Evolutionary conservation across 2,329 filamentous ascomycete species (phyloP).

Genomic region (Sclerotiophoma versabilis): DNA sequence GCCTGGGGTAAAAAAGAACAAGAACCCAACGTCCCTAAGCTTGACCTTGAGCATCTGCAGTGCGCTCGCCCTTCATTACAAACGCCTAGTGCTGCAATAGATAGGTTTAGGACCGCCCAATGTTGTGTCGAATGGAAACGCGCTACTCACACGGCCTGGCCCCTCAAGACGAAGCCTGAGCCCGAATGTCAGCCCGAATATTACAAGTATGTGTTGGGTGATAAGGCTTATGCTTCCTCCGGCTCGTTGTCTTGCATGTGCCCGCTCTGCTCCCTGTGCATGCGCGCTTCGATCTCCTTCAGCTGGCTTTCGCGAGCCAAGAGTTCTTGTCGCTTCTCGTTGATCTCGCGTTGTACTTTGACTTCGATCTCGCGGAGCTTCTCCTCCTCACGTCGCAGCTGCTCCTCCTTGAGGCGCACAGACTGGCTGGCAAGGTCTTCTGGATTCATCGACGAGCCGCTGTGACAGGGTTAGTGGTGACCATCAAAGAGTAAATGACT

Average conservation of each 20-base stretch:
- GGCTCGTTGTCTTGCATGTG: constrained; percentile 43
- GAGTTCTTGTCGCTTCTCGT: constrained; percentile 99
- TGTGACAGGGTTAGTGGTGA: constrained; percentile 40
- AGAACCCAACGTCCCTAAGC: constrained; percentile 33
- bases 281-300: constrained; percentile 97
- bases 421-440: constrained; percentile 97
- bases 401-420: constrained; percentile 98
- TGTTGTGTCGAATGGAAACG: constrained; percentile 35
- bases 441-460: constrained; percentile 92
- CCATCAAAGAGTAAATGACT: not conserved
- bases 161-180: constrained; percentile 15
- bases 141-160: constrained; percentile 34
- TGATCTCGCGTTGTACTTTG: constrained; percentile 99
- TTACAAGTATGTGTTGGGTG: constrained; percentile 5
- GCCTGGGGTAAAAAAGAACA: constrained; percentile 42
- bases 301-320: constrained; percentile 97
- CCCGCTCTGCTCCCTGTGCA: constrained; percentile 81
- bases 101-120: constrained; percentile 31
- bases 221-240: constrained; percentile 38
- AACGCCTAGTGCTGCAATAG: constrained; percentile 43
- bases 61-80: constrained; percentile 39
- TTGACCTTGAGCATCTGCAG: constrained; percentile 34
- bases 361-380: constrained; percentile 99
- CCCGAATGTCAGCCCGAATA: constrained; percentile 8
- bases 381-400: constrained; percentile 98